Percentiles rank a stretch among this genome's conserved stretches.
Conservation (phyloP, 352 stramenopile genomes). For the Elongisporangium prolatum region DNA sequence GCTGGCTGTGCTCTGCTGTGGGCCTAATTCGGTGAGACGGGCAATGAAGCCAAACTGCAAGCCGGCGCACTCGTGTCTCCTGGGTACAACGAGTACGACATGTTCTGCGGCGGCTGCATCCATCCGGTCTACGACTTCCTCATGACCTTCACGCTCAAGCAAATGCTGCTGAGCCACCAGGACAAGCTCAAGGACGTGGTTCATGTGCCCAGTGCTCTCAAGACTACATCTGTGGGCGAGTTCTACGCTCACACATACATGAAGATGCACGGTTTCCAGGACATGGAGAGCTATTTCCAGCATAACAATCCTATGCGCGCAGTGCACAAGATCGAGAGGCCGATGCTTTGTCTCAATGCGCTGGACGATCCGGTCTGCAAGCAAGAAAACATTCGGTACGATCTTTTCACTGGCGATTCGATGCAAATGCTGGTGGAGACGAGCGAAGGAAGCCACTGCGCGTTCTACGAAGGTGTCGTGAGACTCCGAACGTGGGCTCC, state of each 20-base stretch:
- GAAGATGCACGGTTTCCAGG: constrained; percentile 33
- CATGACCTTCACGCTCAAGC: constrained; percentile 38
- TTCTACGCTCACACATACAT: constrained; percentile 37
- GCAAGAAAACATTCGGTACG: constrained; percentile 29
- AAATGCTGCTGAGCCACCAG: constrained; percentile 23
- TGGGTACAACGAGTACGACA: constrained; percentile 29
- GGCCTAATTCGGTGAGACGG: constrained; percentile 38
- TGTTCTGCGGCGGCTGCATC: constrained; percentile 35
- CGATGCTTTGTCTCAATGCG: constrained; percentile 39
- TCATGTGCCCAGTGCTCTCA: constrained; percentile 20
- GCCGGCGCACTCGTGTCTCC: constrained; percentile 33
- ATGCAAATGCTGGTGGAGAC: constrained; percentile 29
- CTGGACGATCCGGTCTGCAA: constrained; percentile 40
- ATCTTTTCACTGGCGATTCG: constrained; percentile 23
- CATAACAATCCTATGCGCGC: constrained; percentile 39
- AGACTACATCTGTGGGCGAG: constrained; percentile 22
- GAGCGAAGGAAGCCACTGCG: constrained; percentile 31
- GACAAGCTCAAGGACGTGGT: constrained; percentile 15
- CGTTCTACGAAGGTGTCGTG: constrained; percentile 34
- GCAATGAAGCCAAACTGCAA: constrained; percentile 16
- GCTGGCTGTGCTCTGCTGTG: constrained; percentile 28
- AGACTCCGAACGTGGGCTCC: constrained; percentile 67
- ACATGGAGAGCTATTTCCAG: constrained; percentile 31
- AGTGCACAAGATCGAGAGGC: constrained; percentile 18
- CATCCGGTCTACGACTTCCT: constrained; percentile 29